phyloP scores from a whole-genome alignment of 2,329 filamentous ascomycete genomes.

The Ascomycota sp. region DNA sequence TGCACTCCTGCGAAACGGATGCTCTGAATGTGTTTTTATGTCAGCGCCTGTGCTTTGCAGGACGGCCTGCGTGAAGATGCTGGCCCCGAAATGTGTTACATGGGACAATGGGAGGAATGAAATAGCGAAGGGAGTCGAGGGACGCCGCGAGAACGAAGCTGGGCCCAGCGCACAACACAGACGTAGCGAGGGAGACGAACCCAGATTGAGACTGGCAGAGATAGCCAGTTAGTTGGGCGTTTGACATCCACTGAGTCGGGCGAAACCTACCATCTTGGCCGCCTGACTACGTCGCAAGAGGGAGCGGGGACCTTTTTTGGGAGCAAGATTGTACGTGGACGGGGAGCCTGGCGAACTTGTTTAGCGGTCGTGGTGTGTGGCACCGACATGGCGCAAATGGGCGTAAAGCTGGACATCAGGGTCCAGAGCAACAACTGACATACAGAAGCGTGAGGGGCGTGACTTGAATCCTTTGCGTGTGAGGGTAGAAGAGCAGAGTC shows the following conservation, averaged over 20 bases:
- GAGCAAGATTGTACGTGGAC: too few relatives aligned
- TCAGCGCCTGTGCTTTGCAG: too few relatives aligned
- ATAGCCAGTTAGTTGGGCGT: not conserved
- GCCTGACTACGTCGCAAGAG: constrained; percentile 10
- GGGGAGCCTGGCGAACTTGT: constrained; percentile 11
- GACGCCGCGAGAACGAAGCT: not conserved
- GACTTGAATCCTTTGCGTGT: too few relatives aligned
- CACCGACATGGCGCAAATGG: too few relatives aligned
- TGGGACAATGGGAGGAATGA: not conserved
- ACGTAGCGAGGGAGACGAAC: constrained; percentile 24
- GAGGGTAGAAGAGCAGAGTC: too few relatives aligned
- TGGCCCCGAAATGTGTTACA: too few relatives aligned
- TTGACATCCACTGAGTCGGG: constrained; percentile 1
- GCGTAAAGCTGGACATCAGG: too few relatives aligned
- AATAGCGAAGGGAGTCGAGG: not conserved
- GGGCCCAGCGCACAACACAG: constrained; percentile 1
- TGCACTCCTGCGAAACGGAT: constrained; percentile 51
- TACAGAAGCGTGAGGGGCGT: too few relatives aligned
- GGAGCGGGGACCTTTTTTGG: constrained; percentile 7
- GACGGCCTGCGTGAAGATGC: too few relatives aligned
- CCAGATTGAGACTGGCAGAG: constrained; percentile 43
- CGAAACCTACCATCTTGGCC: constrained; percentile 20
- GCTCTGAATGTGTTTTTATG: constrained; percentile 29
- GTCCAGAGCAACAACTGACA: too few relatives aligned
- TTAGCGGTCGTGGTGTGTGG: too few relatives aligned